These are phyloP conservation scores for Lachancea fermentati DNA, from an alignment of 805 yeast species.

Conservation along the genomic window DNA sequence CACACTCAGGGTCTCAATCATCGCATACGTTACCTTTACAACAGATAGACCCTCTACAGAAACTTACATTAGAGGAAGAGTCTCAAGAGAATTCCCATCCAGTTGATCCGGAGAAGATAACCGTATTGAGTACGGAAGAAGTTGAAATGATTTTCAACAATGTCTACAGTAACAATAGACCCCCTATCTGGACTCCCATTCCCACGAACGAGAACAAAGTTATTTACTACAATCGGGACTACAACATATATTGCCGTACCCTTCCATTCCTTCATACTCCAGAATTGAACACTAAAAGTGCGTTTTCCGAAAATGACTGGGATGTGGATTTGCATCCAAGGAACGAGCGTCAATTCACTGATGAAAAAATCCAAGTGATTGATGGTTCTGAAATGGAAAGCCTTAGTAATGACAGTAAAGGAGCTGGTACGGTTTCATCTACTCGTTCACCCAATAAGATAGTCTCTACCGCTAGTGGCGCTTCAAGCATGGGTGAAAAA, in stretches of 20 bases:
- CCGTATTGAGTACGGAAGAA: conserved; percentile 33
- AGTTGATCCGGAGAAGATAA: conserved; percentile 40
- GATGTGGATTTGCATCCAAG: conserved; percentile 27
- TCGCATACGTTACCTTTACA: conserved; percentile 10
- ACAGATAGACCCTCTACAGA: conserved; percentile 9
- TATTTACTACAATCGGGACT: conserved; percentile 53
- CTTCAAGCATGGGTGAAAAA: not conserved
- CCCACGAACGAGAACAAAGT: conserved; percentile 47
- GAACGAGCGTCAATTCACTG: conserved; percentile 20
- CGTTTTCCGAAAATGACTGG: conserved; percentile 29
- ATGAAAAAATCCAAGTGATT: conserved; percentile 2
- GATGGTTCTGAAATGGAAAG: conserved; percentile 1
- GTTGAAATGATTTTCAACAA: conserved; percentile 35
- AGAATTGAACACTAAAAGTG: conserved; percentile 31
- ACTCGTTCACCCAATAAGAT: not conserved
- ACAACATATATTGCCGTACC: conserved; percentile 53
- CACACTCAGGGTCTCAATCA: conserved; percentile 8
- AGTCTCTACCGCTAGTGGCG: not conserved
- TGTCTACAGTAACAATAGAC: conserved; percentile 27
- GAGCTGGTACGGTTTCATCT: not conserved
- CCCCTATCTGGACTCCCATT: conserved; percentile 58
- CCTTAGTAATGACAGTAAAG: conserved; percentile 17
- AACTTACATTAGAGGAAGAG: conserved; percentile 18
- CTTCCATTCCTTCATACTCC: conserved; percentile 47
- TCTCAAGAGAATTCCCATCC: conserved; percentile 44